Evolutionary conservation across 306 rosid genomes (phyloP), one percentile per base, ranked within the genome.

Genomic region (Lathyrus oleraceus): DNA sequence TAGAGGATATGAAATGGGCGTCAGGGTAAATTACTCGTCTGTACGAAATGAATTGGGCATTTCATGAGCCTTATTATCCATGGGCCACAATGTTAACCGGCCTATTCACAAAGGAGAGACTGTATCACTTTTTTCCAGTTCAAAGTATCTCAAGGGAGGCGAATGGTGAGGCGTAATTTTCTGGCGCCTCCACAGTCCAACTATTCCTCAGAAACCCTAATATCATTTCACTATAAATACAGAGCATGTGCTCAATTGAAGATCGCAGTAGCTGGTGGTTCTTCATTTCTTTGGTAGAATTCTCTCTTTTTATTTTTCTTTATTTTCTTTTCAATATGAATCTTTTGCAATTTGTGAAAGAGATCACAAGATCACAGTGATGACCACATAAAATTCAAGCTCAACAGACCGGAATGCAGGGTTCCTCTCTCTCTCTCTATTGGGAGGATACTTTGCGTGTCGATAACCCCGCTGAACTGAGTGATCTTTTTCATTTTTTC

Each of bases 361-460:
- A 73, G 80, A 65, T 81, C 63, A 67, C 85, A 6, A 73, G 80
- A 65, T 81, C 63, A 67, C 85, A 6, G 57, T 81, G 85, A 81
- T 77, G 85, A 77, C 77, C 23, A 56, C 74, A 64, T 73, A n/a
- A 86, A 78, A 83, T 88, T 86, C 90, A 91, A 91, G 97, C 97
- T 91, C 95, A 88, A 91, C 95, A 86, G 95, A 88, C 92, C 92
- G 90, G 86, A 91, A 71, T 83, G 91, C 87, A 79, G 77, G 86
- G 72, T 64, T 87, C 61, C 71, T 78, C 85, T 79, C 84, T 61
- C 71, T 78, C 85, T 79, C 84, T 61, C 9, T 68, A 17, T n/a
- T n/a, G 65, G 4, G 79, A 58, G 78, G 71, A 25, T 27, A 4
- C 72, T 68, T 83, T 88, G 88, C 86, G 83, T 88, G 92, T 90